Percentiles rank a stretch among this genome's conserved stretches.
phyloP scores from a whole-genome alignment of 2,329 filamentous ascomycete species.

The Coniosporium tulheliwenetii region DNA sequence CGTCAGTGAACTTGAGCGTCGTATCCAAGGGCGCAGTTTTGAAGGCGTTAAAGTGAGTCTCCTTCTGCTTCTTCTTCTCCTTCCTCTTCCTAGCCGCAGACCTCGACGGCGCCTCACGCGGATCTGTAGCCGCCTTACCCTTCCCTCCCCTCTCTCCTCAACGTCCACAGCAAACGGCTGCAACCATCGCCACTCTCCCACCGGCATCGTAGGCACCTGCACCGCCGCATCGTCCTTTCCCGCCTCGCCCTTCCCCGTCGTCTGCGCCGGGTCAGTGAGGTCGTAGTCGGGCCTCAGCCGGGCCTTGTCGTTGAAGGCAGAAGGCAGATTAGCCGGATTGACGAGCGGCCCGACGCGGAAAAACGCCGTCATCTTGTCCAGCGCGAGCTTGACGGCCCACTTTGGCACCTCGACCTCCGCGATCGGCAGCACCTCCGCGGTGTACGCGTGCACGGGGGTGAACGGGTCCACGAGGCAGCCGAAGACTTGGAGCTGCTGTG shows the following conservation, averaged over 20 bases:
- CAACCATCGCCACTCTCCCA: not conserved
- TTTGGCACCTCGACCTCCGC: conserved; percentile 13
- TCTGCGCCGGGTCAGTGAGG: too few relatives aligned
- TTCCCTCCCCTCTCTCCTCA: not conserved
- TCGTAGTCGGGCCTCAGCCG: too few relatives aligned
- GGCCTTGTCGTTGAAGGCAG: too few relatives aligned
- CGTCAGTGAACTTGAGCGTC: not conserved
- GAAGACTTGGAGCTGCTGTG: conserved; percentile 2
- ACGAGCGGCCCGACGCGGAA: conserved; percentile 22
- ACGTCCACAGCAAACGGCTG: not conserved
- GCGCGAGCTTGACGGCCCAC: conserved; percentile 22
- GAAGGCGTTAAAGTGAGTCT: not conserved
- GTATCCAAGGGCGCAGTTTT: not conserved
- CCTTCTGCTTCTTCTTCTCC: too few relatives aligned
- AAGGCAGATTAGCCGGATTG: conserved; percentile 1
- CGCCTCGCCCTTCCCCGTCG: not conserved
- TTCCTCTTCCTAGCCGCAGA: too few relatives aligned
- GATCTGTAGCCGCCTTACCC: not conserved
- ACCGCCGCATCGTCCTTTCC: not conserved
- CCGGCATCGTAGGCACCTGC: not conserved
- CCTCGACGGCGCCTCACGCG: too few relatives aligned
- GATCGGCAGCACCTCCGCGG: conserved; percentile 17
- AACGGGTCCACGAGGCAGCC: conserved; percentile 22
- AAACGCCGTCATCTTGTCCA: conserved; percentile 25
- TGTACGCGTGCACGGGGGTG: conserved; percentile 18